Evolutionary conservation across 2,329 filamentous ascomycete species (phyloP).

Genomic region (Penicillium sp.): DNA sequence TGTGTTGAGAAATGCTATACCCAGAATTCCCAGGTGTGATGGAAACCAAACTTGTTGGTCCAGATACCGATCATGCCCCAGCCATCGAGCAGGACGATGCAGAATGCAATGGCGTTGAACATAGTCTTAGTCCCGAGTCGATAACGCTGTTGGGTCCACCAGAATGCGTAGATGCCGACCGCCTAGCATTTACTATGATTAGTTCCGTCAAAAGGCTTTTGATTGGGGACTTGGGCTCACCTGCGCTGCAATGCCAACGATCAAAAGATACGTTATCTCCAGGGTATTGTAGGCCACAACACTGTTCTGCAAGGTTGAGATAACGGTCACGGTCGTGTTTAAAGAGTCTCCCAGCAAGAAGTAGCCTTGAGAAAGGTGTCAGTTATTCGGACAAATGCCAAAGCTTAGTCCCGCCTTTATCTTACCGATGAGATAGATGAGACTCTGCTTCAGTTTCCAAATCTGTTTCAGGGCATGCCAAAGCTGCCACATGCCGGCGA

Average conservation of each 20-base stretch:
- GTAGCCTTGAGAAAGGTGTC: conserved; percentile 43
- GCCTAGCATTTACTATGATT: conserved; percentile 20
- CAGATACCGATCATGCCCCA: conserved; percentile 59
- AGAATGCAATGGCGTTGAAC: conserved; percentile 61
- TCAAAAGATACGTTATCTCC: conserved; percentile 60
- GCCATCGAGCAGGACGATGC: conserved; percentile 55
- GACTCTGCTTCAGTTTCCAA: conserved; percentile 61
- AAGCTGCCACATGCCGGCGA: conserved; percentile 60
- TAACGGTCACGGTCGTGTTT: conserved; percentile 66
- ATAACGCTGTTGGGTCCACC: conserved; percentile 58
- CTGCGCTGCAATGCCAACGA: conserved; percentile 62
- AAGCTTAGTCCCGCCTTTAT: neutral
- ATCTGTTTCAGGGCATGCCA: conserved; percentile 56
- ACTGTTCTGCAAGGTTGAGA: conserved; percentile 61
- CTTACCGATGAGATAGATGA: conserved; percentile 60
- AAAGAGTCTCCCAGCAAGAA: conserved; percentile 66
- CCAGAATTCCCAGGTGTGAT: conserved; percentile 53
- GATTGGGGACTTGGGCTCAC: conserved; percentile 27
- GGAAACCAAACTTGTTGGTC: conserved; percentile 52
- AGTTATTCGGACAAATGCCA: neutral
- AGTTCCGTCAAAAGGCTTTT: neutral
- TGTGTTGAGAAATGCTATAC: conserved; percentile 12
- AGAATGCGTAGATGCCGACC: conserved; percentile 59
- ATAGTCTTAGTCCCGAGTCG: conserved; percentile 61
- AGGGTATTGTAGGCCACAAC: conserved; percentile 63